Conservation (phyloP, 2,329 filamentous ascomycete genomes). For the Coniochaeta sp. region DNA sequence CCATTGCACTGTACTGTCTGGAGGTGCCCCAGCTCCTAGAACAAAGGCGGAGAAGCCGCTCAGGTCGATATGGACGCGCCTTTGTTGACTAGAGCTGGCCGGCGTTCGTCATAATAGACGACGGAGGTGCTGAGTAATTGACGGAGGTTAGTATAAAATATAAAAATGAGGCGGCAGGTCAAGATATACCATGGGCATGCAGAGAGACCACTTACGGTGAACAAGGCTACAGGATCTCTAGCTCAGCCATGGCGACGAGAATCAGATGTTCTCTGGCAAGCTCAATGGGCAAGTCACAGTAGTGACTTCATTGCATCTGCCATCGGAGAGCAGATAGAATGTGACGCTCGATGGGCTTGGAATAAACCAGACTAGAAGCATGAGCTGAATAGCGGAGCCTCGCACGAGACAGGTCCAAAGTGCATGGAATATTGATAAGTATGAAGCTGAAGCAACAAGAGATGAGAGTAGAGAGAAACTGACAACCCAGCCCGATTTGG, state of each 20-base stretch:
- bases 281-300: not conserved
- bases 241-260: not conserved
- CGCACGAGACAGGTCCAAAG: no score
- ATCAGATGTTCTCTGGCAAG: not conserved
- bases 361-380: no score
- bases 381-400: no score
- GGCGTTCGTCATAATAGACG: not conserved
- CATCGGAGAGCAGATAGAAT: no score
- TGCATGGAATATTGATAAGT: not conserved
- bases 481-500: not conserved
- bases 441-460: not conserved
- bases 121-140: not conserved
- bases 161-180: not conserved
- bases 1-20: not conserved
- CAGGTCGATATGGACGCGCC: no score
- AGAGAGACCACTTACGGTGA: not conserved
- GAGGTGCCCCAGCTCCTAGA: no score
- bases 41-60: no score
- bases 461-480: not conserved
- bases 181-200: not conserved
- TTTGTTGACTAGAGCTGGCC: no score
- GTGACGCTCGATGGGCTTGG: no score
- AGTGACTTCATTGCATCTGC: no score
- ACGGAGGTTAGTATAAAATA: not conserved
- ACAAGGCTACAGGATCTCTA: not conserved